A percentile compares a stretch with the other conserved stretches of the same genome.
phyloP scores from a whole-genome alignment of 805 yeast species.

The Candida khao-thaluensis region DNA sequence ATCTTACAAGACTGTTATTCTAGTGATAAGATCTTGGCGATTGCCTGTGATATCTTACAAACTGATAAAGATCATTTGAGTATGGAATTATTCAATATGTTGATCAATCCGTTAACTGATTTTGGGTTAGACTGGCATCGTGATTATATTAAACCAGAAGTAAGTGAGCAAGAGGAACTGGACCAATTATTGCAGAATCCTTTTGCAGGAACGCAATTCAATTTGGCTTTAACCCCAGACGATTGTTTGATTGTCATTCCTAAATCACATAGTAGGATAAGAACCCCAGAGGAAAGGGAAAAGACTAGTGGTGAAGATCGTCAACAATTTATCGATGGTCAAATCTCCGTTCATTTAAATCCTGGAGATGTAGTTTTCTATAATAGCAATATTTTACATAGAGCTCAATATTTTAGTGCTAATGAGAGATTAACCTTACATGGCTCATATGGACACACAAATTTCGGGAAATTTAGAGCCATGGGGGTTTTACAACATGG shows the following conservation, averaged over 20 bases:
- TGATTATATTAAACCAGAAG: constrained; percentile 50
- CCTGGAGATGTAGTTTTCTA: constrained; percentile 54
- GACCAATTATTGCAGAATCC: constrained; percentile 37
- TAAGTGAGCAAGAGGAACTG: constrained; percentile 44
- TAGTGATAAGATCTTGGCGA: constrained; percentile 34
- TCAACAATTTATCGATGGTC: constrained; percentile 38
- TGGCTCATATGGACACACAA: constrained; percentile 49
- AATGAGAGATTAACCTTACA: constrained; percentile 46
- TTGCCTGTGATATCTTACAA: constrained; percentile 46
- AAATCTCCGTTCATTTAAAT: constrained; percentile 38
- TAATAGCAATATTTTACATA: constrained; percentile 49
- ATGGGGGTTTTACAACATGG: constrained; percentile 55
- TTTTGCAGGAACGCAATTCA: constrained; percentile 51
- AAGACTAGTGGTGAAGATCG: constrained; percentile 34
- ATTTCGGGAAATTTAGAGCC: constrained; percentile 43
- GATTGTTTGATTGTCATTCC: constrained; percentile 50
- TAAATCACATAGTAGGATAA: constrained; percentile 43
- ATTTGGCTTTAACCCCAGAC: constrained; percentile 48
- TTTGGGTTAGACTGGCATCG: constrained; percentile 57
- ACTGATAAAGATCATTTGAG: constrained; percentile 31
- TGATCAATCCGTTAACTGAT: constrained; percentile 51
- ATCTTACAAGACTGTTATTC: constrained; percentile 44
- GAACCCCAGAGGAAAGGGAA: constrained; percentile 45
- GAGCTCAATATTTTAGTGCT: constrained; percentile 42
- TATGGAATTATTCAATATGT: constrained; percentile 53